Base-by-base conservation (phyloP, 78 protist genomes). In the Mastigamoeba balamuthi region DNA sequence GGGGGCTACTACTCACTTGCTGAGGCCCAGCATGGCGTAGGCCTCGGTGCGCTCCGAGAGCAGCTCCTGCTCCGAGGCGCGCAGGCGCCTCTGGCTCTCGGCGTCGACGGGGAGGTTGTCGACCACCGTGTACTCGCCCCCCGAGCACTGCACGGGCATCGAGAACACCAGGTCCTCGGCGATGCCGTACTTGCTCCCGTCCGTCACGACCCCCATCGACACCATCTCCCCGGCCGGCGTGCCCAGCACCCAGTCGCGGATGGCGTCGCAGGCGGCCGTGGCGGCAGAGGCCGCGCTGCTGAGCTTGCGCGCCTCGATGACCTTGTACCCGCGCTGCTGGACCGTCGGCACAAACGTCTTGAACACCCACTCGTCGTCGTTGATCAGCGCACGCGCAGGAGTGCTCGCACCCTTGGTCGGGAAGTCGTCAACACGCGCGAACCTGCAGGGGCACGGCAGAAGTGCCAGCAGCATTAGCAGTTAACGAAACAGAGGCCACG, bases 291-390 rank as follows among this genome's bases (percentile, higher is more conserved):
- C 84, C 5, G 96, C 96, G 2, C 89, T 80, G 23, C 91, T 84
- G 23, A 87, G 63, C 75, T 87, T 87, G 39, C 93, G 48, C n/a
- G 89, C 90, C 0, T 78, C 72, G 77, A 82, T 82, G n/a, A n/a
- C n/a, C n/a, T n/a, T n/a, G n/a, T n/a, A n/a, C n/a, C n/a, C 99
- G 58, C 99, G 91, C 41, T 72, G 33, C 83, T 92, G 97, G 41
- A 93, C 93, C 10, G 67, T 39, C 66, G 81, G 66, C 40, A 95
- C 44, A 58, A 91, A 83, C 69, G 27, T 67, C 75, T 63, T 78
- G 29, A 44, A 44, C 33, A 92, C 66, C 90, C 90, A 90, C 53
- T 67, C 69, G 1, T 66, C 69, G 81, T 86, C 88, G 25, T 85
- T 67, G 64, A 81, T 48, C 3, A 83, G 68, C 0, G 40, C 0